Base-by-base conservation (phyloP, 371 early-diverging fungal genomes). In the Blakeslea trispora region DNA sequence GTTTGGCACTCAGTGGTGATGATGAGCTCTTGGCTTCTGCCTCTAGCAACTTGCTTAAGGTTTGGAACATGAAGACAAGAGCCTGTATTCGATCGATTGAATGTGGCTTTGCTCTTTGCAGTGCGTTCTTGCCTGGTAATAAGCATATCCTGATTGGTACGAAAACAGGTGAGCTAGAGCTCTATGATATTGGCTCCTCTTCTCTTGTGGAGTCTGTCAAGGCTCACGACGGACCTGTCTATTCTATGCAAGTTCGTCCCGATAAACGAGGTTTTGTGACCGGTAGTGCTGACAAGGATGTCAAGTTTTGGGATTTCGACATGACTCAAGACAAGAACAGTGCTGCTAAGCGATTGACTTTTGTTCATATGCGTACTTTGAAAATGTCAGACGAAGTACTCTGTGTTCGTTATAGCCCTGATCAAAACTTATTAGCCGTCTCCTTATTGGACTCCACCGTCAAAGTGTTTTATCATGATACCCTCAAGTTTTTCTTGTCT, bases 231-330 rank as follows among this genome's bases (percentile, higher is more conserved):
- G 93, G 94, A 5, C 84, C 95, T 1, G 74, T 95, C 17, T 93
- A 94, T 86, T 85, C 92, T 5, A 71, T 97, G 31, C 88, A 90
- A 51, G 80, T 96, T 18, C 86, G 87, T n/a, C 91, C 94, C 3
- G 97, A 96, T 57, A 83, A 86, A 48, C 83, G 86, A 53, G 96
- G 98, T 14, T 71, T 98, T 53, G 90, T 88, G 35, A 92, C 97
- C 0, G 98, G 98, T 23, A 85, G 91, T 59, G 94, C 91, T 4
- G 98, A 97, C 74, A 93, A 96, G 68, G 84, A 90, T 45, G 95
- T 96, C 68, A 97, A 95, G 77, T 96, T 97, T 66, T 98, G 97
- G 97, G 94, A 94, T 66, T 92, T 97, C 68, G 83, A 82, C 44
- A 72, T 82, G 68, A 59, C 75, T 15, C 76, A 75, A 40, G 54